These are phyloP conservation scores for Vinca minor DNA, from an alignment of 257 asterid genomes.

Conservation along the genomic window DNA sequence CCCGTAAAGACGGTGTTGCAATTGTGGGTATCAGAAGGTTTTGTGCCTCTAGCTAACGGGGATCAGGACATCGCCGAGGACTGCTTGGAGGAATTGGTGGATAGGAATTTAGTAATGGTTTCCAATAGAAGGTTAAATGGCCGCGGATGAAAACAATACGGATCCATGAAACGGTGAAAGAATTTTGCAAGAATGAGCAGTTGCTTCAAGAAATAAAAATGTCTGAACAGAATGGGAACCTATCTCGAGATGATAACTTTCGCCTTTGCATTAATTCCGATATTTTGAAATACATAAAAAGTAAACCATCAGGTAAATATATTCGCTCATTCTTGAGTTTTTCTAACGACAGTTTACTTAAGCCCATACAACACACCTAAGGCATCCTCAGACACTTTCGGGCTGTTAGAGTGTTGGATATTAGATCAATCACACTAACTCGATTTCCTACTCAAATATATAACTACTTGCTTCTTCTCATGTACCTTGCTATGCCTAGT, in stretches of 20 bases:
- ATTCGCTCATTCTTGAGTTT: not conserved
- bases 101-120: slow-evolving; percentile 18
- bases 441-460: not conserved
- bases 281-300: not conserved
- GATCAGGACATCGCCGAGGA: slow-evolving; percentile 12
- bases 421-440: slow-evolving; percentile 20
- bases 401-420: slow-evolving; percentile 31
- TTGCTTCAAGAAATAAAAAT: not conserved
- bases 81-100: slow-evolving; percentile 9
- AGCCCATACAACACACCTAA: not conserved
- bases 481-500: not conserved
- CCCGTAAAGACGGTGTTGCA: slow-evolving; percentile 8
- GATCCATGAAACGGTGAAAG: slow-evolving; percentile 17
- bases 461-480: not conserved
- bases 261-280: not conserved
- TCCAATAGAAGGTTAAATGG: slow-evolving; percentile 6
- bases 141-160: slow-evolving; percentile 15
- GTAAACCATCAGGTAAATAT: not conserved
- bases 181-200: slow-evolving; percentile 15
- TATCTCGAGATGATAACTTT: not conserved
- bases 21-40: slow-evolving; percentile 21
- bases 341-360: not conserved
- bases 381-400: slow-evolving; percentile 27
- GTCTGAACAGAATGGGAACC: not conserved
- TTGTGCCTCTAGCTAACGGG: slow-evolving; percentile 6